Percentiles rank a stretch among this genome's conserved stretches.
These are phyloP conservation scores for Arthrinium phaeospermum DNA, from an alignment of 2,329 filamentous ascomycete genomes.

Conservation along the genomic window DNA sequence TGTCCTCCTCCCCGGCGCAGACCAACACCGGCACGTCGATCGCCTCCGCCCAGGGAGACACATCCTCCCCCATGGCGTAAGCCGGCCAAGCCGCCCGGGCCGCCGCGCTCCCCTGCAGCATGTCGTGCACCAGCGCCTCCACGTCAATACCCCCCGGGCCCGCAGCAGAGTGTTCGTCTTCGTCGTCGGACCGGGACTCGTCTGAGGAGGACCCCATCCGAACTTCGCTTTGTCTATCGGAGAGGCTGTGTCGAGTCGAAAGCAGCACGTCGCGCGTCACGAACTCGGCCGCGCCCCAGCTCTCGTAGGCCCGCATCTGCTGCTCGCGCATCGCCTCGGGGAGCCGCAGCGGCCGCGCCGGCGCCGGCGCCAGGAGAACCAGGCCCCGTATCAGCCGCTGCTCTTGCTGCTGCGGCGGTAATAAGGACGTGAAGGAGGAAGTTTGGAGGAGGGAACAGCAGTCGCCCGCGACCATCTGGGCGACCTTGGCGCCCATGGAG, in stretches of 20 bases:
- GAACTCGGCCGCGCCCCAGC: constrained; percentile 36
- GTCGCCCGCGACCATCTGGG: constrained; percentile 32
- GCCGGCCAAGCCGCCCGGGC: constrained; percentile 43
- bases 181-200: constrained; percentile 21
- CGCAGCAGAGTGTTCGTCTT: constrained; percentile 18
- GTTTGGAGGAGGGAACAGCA: neutral
- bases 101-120: constrained; percentile 34
- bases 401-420: neutral
- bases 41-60: constrained; percentile 28
- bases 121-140: constrained; percentile 33
- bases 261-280: constrained; percentile 40
- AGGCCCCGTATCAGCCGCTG: constrained; percentile 34
- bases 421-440: no score
- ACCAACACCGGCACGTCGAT: constrained; percentile 32
- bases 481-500: constrained; percentile 48
- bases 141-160: constrained; percentile 6
- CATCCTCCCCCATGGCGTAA: constrained; percentile 42
- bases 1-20: constrained; percentile 34
- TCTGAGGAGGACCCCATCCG: no score
- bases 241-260: neutral
- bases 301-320: constrained; percentile 41
- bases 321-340: constrained; percentile 38
- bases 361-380: constrained; percentile 41
- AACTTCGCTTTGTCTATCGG: neutral
- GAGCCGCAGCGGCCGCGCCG: constrained; percentile 39